These are phyloP conservation scores for Pseudocercospora ulei DNA, from an alignment of 2,329 filamentous ascomycete species.

Conservation along the genomic window DNA sequence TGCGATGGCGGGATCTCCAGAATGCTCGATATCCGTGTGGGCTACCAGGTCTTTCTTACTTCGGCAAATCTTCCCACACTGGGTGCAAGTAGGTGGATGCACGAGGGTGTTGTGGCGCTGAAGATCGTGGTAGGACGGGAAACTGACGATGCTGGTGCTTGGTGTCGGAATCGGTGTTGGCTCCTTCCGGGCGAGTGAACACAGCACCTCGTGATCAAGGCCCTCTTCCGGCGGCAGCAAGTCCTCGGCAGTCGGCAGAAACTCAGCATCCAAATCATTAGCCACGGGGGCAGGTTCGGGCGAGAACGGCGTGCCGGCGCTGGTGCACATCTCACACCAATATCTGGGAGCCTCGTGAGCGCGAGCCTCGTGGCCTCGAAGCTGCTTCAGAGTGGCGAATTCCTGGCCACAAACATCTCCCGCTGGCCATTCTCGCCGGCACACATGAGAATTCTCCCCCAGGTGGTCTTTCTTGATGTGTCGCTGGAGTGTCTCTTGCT, in stretches of 20 bases:
- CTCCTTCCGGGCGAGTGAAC: slow-evolving; percentile 19
- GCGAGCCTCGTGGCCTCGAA: slow-evolving; percentile 61
- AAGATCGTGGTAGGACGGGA: slow-evolving; percentile 62
- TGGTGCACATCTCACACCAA: slow-evolving; percentile 65
- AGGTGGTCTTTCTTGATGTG: slow-evolving; percentile 72
- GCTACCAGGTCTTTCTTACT: slow-evolving; percentile 59
- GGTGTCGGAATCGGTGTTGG: slow-evolving; percentile 27
- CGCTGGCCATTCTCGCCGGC: slow-evolving; percentile 46
- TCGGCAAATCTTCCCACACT: slow-evolving; percentile 60
- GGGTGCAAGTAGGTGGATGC: slow-evolving; percentile 62
- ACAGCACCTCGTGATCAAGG: slow-evolving; percentile 15
- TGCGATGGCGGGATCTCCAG: slow-evolving; percentile 1
- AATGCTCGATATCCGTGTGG: slow-evolving; percentile 68
- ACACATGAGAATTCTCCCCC: slow-evolving; percentile 60
- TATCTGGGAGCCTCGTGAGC: slow-evolving; percentile 59
- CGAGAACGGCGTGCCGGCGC: slow-evolving; percentile 16
- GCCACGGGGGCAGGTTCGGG: slow-evolving; percentile 10
- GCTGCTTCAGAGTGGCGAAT: slow-evolving; percentile 62
- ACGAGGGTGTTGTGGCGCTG: slow-evolving; percentile 62
- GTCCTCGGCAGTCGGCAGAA: slow-evolving; percentile 21
- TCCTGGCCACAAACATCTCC: slow-evolving; percentile 54
- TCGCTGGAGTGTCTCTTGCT: slow-evolving; percentile 73
- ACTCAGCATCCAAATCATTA: slow-evolving; percentile 22
- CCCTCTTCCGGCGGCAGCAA: slow-evolving; percentile 9
- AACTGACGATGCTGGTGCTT: slow-evolving; percentile 35